Conservation (phyloP, 164 flowering plant genomes). For the Tetrastigma voinierianum region DNA sequence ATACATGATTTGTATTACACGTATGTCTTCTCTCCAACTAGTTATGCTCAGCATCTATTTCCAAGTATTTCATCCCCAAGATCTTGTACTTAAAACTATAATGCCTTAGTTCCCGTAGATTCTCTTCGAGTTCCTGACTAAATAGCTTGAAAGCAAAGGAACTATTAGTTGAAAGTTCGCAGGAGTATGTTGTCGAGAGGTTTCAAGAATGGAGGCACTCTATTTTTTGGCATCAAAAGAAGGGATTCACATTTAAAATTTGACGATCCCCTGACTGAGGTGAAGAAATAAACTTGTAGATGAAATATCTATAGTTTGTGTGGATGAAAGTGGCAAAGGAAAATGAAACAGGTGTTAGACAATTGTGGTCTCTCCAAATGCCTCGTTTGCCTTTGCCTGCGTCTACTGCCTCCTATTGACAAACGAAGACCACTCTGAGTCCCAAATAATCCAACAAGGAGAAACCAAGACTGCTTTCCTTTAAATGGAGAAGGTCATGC, state of each 20-base stretch:
- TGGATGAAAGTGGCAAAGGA: constrained; percentile 12
- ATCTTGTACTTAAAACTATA: constrained; percentile 4
- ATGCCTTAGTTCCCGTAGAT: constrained; percentile 2
- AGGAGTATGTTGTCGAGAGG: neutral
- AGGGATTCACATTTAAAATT: neutral
- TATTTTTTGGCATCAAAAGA: neutral
- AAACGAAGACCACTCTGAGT: constrained; percentile 29
- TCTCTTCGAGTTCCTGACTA: neutral
- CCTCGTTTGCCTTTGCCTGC: constrained; percentile 50
- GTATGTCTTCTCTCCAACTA: constrained; percentile 23
- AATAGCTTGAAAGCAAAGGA: constrained; percentile 8
- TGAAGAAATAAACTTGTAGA: constrained; percentile 11
- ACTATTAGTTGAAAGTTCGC: constrained; percentile 1
- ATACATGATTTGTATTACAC: neutral
- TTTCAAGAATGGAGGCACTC: neutral
- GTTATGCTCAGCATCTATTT: constrained; percentile 19
- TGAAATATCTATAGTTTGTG: constrained; percentile 17
- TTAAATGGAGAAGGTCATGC: constrained; percentile 42
- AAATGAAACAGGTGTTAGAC: constrained; percentile 12
- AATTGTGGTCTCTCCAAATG: constrained; percentile 33
- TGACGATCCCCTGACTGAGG: constrained; percentile 6
- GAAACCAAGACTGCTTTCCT: constrained; percentile 32
- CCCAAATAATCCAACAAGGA: constrained; percentile 34
- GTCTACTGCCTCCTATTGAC: constrained; percentile 24
- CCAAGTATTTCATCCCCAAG: constrained; percentile 20